Evolutionary conservation across 2,329 filamentous ascomycete genomes (phyloP).

Genomic region (Arthrobotrys sphaeroides): DNA sequence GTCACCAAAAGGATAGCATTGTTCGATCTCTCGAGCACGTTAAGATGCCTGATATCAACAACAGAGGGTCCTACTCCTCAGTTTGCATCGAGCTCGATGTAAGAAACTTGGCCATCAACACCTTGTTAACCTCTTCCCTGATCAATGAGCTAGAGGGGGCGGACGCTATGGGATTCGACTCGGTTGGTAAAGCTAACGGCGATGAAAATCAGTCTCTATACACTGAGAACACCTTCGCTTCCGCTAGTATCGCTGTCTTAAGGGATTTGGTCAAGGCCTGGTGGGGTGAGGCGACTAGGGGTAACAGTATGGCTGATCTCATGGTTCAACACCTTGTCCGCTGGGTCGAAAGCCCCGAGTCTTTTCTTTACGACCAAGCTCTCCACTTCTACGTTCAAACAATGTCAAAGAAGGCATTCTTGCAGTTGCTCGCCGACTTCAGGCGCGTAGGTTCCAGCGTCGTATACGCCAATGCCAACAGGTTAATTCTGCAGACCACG

Average conservation of each 20-base stretch:
- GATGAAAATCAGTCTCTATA: constrained; percentile 50
- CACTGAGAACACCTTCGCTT: constrained; percentile 45
- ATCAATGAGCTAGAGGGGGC: constrained; percentile 95
- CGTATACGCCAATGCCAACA: constrained; percentile 90
- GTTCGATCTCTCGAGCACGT: constrained; percentile 83
- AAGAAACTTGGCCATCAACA: constrained; percentile 95
- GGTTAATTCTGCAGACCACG: constrained; percentile 90
- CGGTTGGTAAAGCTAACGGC: constrained; percentile 40
- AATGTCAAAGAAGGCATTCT: constrained; percentile 96
- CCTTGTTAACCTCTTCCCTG: constrained; percentile 92
- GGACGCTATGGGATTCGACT: constrained; percentile 72
- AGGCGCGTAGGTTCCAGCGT: constrained; percentile 92
- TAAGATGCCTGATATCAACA: constrained; percentile 92
- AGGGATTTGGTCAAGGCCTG: constrained; percentile 98
- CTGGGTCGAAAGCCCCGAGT: constrained; percentile 94
- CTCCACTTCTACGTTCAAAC: constrained; percentile 98
- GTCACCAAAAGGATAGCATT: constrained; percentile 92
- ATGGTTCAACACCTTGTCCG: constrained; percentile 97
- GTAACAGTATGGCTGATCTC: constrained; percentile 93
- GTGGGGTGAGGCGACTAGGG: constrained; percentile 93
- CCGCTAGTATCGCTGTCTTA: constrained; percentile 75
- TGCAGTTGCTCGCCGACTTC: constrained; percentile 97
- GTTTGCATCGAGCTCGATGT: constrained; percentile 96
- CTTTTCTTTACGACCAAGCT: constrained; percentile 92
- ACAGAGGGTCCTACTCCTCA: constrained; percentile 90